Evolutionary conservation across 2,329 filamentous ascomycete genomes (phyloP).

Genomic region (Colletotrichum simmondsii): DNA sequence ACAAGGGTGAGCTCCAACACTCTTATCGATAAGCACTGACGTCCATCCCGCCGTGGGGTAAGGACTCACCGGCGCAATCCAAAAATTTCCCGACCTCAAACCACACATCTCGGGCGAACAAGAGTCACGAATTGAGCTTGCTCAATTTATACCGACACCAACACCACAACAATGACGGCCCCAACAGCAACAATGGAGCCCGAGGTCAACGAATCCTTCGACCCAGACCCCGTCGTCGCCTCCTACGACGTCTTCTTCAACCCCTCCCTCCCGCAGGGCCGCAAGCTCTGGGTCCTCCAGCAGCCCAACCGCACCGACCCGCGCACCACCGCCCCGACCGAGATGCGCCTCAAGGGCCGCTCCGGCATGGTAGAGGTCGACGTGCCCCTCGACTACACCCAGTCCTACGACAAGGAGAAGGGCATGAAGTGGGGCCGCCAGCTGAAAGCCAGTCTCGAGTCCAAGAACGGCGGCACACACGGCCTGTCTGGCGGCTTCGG

Average conservation of each 20-base stretch:
- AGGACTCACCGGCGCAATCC: conserved; percentile 3
- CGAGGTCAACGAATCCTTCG: conserved; percentile 42
- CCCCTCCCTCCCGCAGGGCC: conserved; percentile 70
- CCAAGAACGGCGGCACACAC: conserved; percentile 73
- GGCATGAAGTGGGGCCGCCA: conserved; percentile 86
- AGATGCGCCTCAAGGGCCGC: conserved; percentile 83
- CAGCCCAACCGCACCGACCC: conserved; percentile 81
- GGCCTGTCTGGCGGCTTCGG: conserved; percentile 81
- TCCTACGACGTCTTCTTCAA: conserved; percentile 91
- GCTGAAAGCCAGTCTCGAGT: conserved; percentile 68
- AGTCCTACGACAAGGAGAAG: conserved; percentile 85
- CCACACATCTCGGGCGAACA: not conserved
- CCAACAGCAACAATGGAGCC: conserved; percentile 39
- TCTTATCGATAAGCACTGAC: conserved; percentile 28
- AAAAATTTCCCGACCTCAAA: conserved; percentile 28
- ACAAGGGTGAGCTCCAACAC: conserved; percentile 4
- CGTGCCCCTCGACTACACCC: conserved; percentile 79
- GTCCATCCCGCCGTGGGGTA: conserved; percentile 25
- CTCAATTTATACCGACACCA: not conserved
- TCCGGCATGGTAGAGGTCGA: conserved; percentile 92
- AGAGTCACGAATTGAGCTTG: conserved; percentile 1
- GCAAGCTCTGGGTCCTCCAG: conserved; percentile 84
- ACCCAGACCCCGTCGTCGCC: conserved; percentile 75
- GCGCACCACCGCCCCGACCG: conserved; percentile 68
- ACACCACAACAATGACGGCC: conserved; percentile 14